These are phyloP conservation scores for Sicyos edulis DNA, from an alignment of 306 rosid species.

Conservation along the genomic window DNA sequence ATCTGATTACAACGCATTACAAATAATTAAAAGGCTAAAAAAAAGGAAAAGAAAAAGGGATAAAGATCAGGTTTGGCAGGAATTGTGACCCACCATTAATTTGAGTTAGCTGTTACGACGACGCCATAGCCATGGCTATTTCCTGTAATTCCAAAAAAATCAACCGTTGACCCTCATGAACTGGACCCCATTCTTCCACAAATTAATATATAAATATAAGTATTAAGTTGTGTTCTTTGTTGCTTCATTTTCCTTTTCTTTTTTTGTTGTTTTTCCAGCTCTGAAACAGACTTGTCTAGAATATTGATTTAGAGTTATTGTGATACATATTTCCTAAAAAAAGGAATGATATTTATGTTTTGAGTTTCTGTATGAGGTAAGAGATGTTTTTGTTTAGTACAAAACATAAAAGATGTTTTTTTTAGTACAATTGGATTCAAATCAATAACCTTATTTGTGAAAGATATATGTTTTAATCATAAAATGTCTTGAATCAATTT, in stretches of 20 bases:
- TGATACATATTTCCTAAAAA: background rate
- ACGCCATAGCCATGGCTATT: too few relatives aligned
- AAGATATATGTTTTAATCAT: too few relatives aligned
- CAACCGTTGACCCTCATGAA: too few relatives aligned
- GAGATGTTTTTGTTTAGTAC: too few relatives aligned
- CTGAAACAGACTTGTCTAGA: background rate
- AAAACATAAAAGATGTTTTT: too few relatives aligned
- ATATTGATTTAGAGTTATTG: background rate
- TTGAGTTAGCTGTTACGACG: too few relatives aligned
- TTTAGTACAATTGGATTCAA: too few relatives aligned
- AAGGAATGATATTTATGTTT: background rate
- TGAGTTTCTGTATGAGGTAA: too few relatives aligned
- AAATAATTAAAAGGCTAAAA: background rate
- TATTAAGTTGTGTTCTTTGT: background rate
- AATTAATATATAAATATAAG: too few relatives aligned
- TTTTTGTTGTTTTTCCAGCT: background rate
- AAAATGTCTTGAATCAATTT: too few relatives aligned
- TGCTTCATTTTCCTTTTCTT: background rate
- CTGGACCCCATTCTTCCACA: background rate
- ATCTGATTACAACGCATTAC: constrained; percentile 17
- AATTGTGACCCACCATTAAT: background rate
- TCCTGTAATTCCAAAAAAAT: too few relatives aligned
- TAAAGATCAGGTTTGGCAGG: constrained; percentile 11
- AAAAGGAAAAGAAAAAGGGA: background rate
- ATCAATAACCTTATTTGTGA: too few relatives aligned